phyloP scores from a whole-genome alignment of 1,284 basidiomycete genomes.

The Cutaneotrichosporon sp. region DNA sequence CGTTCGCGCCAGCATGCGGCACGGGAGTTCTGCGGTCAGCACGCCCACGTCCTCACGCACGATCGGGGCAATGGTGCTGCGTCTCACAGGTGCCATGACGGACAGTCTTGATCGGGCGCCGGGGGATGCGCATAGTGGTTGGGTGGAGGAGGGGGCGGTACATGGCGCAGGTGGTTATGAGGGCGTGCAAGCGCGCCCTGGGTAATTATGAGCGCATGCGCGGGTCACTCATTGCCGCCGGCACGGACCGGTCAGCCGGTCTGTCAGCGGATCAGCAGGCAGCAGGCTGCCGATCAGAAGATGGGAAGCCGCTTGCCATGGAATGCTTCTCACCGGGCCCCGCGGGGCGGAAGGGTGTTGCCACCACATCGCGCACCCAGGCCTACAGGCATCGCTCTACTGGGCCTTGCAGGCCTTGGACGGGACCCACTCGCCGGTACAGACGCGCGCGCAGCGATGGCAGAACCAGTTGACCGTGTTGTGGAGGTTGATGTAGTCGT shows the following conservation, averaged over 20 bases:
- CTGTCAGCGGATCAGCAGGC: too few species aligned
- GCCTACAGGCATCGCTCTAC: too few species aligned
- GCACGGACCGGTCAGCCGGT: too few species aligned
- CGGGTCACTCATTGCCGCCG: too few species aligned
- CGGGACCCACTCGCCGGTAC: not conserved
- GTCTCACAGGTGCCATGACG: not conserved
- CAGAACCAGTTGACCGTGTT: not conserved
- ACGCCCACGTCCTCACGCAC: not conserved
- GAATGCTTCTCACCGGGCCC: too few species aligned
- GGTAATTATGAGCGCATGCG: too few species aligned
- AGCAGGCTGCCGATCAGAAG: too few species aligned
- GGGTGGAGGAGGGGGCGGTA: not conserved
- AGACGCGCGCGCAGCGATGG: not conserved
- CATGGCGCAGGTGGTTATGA: not conserved
- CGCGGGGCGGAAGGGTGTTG: too few species aligned
- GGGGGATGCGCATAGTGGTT: not conserved
- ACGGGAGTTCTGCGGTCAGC: not conserved
- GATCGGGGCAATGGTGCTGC: not conserved
- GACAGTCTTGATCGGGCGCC: not conserved
- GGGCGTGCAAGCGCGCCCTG: not conserved
- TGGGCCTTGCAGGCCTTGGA: not conserved
- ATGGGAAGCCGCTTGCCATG: too few species aligned
- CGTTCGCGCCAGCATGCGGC: not conserved
- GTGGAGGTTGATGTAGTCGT: not conserved
- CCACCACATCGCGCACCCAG: too few species aligned